Percentiles rank a stretch among this genome's conserved stretches.
These are phyloP conservation scores for Ceratonia siliqua DNA, from an alignment of 306 rosid species.

Conservation along the genomic window DNA sequence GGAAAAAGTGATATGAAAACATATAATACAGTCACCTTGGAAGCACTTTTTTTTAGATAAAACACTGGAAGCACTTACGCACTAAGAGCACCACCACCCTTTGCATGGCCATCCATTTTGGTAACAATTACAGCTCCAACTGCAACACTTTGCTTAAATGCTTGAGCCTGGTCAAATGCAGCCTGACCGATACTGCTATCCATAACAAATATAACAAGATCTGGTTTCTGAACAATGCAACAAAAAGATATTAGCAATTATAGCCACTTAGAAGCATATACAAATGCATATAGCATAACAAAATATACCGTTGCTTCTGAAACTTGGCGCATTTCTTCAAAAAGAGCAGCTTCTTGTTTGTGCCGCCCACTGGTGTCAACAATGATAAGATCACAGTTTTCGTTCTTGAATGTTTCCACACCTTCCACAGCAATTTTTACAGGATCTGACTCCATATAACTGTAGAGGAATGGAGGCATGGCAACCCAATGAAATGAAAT, in stretches of 20 bases:
- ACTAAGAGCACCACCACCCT: slow-evolving; percentile 90
- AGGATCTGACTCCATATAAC: slow-evolving; percentile 81
- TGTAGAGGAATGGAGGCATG: slow-evolving; percentile 36
- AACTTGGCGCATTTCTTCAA: slow-evolving; percentile 95
- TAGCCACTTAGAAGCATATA: not conserved
- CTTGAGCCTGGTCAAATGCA: slow-evolving; percentile 88
- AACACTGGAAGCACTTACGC: slow-evolving; percentile 64
- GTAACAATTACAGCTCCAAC: slow-evolving; percentile 90
- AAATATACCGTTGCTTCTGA: slow-evolving; percentile 81
- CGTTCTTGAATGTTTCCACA: slow-evolving; percentile 79
- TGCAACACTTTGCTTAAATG: slow-evolving; percentile 75
- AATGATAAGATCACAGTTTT: slow-evolving; percentile 79
- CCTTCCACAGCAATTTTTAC: slow-evolving; percentile 83
- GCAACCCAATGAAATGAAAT: not conserved
- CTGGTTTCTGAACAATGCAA: slow-evolving; percentile 68
- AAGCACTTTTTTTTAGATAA: too few species aligned
- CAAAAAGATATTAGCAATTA: slow-evolving; percentile 30
- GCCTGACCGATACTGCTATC: slow-evolving; percentile 94
- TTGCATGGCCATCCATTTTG: slow-evolving; percentile 89
- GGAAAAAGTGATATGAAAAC: slow-evolving; percentile 2
- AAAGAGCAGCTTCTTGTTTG: slow-evolving; percentile 87
- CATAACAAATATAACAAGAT: slow-evolving; percentile 88
- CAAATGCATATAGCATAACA: slow-evolving; percentile 15
- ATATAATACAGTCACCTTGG: not conserved
- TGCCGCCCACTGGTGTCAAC: slow-evolving; percentile 93